phyloP scores from a whole-genome alignment of 441 rosid species.

The Populus hybrid region DNA sequence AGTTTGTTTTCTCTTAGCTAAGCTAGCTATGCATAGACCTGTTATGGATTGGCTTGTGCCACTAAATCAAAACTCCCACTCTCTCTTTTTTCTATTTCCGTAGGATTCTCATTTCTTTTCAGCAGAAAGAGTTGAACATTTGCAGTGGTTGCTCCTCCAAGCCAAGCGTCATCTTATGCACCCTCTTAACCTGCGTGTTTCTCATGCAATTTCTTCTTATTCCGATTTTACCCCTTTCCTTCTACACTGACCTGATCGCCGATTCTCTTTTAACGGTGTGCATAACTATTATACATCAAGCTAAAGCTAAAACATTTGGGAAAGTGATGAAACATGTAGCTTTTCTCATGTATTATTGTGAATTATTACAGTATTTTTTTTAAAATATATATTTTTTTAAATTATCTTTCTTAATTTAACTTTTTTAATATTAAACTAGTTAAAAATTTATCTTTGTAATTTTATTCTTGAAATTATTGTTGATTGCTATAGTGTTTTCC shows the following conservation, averaged over 20 bases:
- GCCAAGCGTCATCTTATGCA: conserved; percentile 51
- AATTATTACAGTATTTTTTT: too few relatives aligned
- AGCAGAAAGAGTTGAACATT: conserved; percentile 22
- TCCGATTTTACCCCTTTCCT: conserved; percentile 29
- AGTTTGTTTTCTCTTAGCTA: conserved; percentile 1
- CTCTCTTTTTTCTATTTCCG: not conserved
- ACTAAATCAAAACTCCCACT: not conserved
- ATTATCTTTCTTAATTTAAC: too few relatives aligned
- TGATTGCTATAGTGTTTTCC: too few relatives aligned
- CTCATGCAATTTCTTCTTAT: conserved; percentile 57
- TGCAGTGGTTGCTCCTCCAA: conserved; percentile 33
- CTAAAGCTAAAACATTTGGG: too few relatives aligned
- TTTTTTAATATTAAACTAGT: too few relatives aligned
- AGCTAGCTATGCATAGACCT: not conserved
- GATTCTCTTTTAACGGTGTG: too few relatives aligned
- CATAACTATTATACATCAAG: too few relatives aligned
- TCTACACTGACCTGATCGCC: not conserved
- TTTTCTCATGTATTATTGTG: too few relatives aligned
- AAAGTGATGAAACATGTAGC: too few relatives aligned
- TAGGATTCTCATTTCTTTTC: not conserved
- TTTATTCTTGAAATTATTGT: too few relatives aligned
- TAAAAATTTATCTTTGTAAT: too few relatives aligned
- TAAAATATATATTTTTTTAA: too few relatives aligned
- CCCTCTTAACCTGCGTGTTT: conserved; percentile 14
- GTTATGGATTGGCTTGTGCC: not conserved